Percentiles rank a stretch among this genome's conserved stretches.
phyloP scores from a whole-genome alignment of 2,329 filamentous ascomycete genomes.

The Xylaria sp. region DNA sequence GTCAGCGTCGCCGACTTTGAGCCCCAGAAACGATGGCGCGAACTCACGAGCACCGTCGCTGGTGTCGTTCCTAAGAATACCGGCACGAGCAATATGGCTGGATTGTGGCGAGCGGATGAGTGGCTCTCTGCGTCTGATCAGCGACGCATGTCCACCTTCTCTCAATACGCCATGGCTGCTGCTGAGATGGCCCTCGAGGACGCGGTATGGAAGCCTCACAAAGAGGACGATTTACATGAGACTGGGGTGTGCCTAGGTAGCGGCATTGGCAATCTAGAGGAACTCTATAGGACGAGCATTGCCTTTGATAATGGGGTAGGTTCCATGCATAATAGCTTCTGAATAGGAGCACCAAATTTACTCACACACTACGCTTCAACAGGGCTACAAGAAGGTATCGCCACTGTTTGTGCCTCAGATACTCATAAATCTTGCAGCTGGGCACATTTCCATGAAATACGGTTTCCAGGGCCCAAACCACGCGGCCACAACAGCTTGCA shows the following conservation, averaged over 20 bases:
- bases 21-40: slow-evolving; percentile 64
- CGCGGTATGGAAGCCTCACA: slow-evolving; percentile 73
- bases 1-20: slow-evolving; percentile 70
- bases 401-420: slow-evolving; percentile 92
- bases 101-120: slow-evolving; percentile 57
- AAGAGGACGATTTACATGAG: slow-evolving; percentile 68
- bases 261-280: slow-evolving; percentile 92
- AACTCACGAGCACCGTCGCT: slow-evolving; percentile 83
- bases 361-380: slow-evolving; percentile 18
- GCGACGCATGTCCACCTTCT: slow-evolving; percentile 86
- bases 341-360: neutral
- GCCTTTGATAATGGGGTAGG: slow-evolving; percentile 75
- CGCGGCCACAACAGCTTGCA: slow-evolving; percentile 91
- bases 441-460: slow-evolving; percentile 92
- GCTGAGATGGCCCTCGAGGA: slow-evolving; percentile 85
- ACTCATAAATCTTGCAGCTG: slow-evolving; percentile 92
- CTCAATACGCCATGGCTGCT: slow-evolving; percentile 89
- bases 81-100: slow-evolving; percentile 29
- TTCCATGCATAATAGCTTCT: neutral
- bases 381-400: slow-evolving; percentile 93
- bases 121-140: slow-evolving; percentile 61
- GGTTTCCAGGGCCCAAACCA: slow-evolving; percentile 92
- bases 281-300: slow-evolving; percentile 83
- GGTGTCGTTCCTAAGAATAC: slow-evolving; percentile 70
- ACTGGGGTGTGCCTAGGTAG: slow-evolving; percentile 94